Percentiles rank a stretch among this genome's conserved stretches.
Conservation (phyloP, 2,329 filamentous ascomycete species). For the Trichophyton rubrum region DNA sequence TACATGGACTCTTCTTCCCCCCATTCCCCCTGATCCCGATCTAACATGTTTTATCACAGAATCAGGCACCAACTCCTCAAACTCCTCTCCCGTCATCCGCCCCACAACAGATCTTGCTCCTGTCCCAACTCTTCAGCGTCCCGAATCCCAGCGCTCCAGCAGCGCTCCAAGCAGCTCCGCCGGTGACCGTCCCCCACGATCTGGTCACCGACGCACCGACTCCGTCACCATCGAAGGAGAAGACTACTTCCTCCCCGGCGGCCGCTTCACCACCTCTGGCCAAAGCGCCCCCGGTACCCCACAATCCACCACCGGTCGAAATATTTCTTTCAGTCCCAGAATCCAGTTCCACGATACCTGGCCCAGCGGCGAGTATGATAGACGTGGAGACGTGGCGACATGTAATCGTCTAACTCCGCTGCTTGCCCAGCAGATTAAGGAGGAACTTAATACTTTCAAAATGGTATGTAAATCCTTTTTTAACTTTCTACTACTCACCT, state of each 20-base stretch:
- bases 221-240: slow-evolving; percentile 65
- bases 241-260: slow-evolving; percentile 76
- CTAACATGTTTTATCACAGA: slow-evolving; percentile 6
- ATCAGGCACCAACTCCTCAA: slow-evolving; percentile 17
- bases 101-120: slow-evolving; percentile 39
- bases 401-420: slow-evolving; percentile 96
- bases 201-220: slow-evolving; percentile 52
- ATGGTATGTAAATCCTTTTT: slow-evolving; percentile 56
- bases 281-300: slow-evolving; percentile 74
- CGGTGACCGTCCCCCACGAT: slow-evolving; percentile 50
- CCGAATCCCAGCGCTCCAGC: slow-evolving; percentile 72
- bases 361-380: slow-evolving; percentile 90
- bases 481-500: not conserved
- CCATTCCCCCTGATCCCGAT: not conserved
- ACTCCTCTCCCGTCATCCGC: slow-evolving; percentile 55
- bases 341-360: slow-evolving; percentile 95
- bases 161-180: slow-evolving; percentile 69
- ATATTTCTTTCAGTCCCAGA: slow-evolving; percentile 71
- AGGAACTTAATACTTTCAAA: slow-evolving; percentile 98
- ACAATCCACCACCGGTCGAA: slow-evolving; percentile 48
- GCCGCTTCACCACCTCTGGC: slow-evolving; percentile 57
- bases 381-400: slow-evolving; percentile 87
- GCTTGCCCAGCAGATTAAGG: slow-evolving; percentile 97
- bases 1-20: not conserved
- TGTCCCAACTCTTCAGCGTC: slow-evolving; percentile 37